phyloP scores from a whole-genome alignment of 257 asterid genomes.

The Przewalskia tangutica region DNA sequence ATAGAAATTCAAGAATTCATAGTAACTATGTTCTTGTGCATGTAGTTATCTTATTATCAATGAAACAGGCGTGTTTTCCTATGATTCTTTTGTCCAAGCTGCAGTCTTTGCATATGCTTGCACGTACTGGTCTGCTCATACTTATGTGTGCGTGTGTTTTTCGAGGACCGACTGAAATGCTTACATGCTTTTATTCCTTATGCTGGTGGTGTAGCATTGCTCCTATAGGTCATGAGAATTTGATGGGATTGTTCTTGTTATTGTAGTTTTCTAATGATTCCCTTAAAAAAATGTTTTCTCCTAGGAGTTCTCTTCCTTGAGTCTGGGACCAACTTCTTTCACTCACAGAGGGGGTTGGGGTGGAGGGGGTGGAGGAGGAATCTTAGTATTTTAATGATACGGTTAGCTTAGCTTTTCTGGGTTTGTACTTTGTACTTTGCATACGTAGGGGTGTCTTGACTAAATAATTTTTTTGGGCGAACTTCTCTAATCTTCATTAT shows the following conservation, averaged over 20 bases:
- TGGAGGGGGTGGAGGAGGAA: neutral
- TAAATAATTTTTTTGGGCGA: neutral
- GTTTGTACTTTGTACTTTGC: neutral
- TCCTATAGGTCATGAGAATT: neutral
- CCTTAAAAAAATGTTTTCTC: neutral
- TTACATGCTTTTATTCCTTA: neutral
- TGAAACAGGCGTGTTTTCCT: neutral
- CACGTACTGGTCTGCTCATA: neutral
- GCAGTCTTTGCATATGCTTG: neutral
- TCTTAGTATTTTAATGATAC: neutral
- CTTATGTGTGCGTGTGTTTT: neutral
- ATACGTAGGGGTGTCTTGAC: neutral
- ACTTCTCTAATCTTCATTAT: neutral
- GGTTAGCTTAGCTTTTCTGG: neutral
- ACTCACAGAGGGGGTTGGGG: too few species aligned
- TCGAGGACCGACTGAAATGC: neutral
- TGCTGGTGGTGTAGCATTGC: neutral
- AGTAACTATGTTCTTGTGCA: neutral
- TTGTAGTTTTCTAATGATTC: neutral
- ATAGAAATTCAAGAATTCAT: neutral
- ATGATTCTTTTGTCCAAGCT: neutral
- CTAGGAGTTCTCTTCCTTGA: neutral
- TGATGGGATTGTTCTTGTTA: neutral
- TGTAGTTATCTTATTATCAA: neutral
- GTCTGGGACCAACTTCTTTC: neutral